Evolutionary conservation across 2,329 filamentous ascomycete species (phyloP), one percentile per base, ranked within the genome.

Genomic region (Penicillium digitatum): DNA sequence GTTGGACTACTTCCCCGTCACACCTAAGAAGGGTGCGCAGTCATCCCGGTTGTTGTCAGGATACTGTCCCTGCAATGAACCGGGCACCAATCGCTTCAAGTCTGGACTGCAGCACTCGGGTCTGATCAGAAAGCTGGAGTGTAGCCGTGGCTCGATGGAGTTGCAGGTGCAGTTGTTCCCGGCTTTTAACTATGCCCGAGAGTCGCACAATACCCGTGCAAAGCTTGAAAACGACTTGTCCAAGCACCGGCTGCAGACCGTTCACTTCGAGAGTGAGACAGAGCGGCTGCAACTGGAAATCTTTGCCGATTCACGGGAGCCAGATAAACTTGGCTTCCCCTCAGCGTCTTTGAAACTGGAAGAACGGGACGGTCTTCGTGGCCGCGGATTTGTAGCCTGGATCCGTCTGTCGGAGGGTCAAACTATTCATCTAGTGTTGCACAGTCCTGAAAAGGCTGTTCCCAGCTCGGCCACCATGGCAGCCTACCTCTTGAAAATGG

Each of bases 1-100:
- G 29, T 78, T 88, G 16, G 88, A 91, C 69, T 91, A 90, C 73
- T 90, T 91, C 61, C 87, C 87, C 0, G 80, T 88, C 1, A 86
- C 87, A 11, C 85, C 82, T 66, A 82, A 79, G 48, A 79, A 80
- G 73, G 76, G 49, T 77, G 77, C 61, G 71, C 66, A 65, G 39
- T 58, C 63, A 1, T 59, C 57, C n/a, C 60, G 64, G 46, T 44
- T 68, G 42, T 51, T 72, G 40, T 70, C 69, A 4, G 69, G 69
- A 10, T 71, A 68, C 47, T 72, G 70, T 45, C 62, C 66, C n/a
- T 72, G 70, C 57, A 67, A 62, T 37, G 69, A 72, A 38, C 55
- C 59, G 10, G 57, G 79, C 74, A 61, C 79, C 79, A 68, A 81
- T 72, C 63, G 76, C 67, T 76, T 90, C 58, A 71, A 70, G 58